Conservation (phyloP, 208 protist genomes). For the Trypanosomatidae sp. region DNA sequence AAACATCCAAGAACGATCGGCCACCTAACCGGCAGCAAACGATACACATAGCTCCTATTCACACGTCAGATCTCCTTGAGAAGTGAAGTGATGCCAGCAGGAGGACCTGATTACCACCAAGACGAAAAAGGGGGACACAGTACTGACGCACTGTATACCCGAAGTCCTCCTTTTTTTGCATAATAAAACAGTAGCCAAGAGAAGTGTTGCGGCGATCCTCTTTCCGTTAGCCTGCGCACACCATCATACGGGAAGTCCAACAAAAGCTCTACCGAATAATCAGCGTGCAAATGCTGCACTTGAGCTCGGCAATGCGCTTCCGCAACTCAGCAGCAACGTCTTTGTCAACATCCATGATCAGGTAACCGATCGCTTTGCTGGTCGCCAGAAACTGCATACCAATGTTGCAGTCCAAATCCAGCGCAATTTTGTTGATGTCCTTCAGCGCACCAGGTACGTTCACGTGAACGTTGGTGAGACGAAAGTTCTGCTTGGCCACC, state of each 20-base stretch:
- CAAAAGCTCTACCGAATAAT: conserved; percentile 36
- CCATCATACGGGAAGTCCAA: no score
- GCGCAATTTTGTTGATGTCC: conserved; percentile 86
- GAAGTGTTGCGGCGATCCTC: not conserved
- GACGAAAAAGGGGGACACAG: not conserved
- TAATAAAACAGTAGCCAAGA: not conserved
- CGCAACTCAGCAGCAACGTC: conserved; percentile 51
- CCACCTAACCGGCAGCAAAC: not conserved
- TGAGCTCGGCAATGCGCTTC: conserved; percentile 42
- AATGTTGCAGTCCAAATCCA: conserved; percentile 86
- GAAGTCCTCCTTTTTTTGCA: not conserved
- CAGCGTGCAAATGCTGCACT: conserved; percentile 54
- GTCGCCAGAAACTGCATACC: conserved; percentile 79
- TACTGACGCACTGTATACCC: not conserved
- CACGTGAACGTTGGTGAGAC: conserved; percentile 91
- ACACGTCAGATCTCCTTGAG: not conserved
- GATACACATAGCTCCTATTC: not conserved
- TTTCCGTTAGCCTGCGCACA: no score
- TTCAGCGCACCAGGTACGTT: conserved; percentile 93
- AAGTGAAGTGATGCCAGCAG: not conserved
- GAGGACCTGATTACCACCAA: not conserved
- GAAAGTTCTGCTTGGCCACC: conserved; percentile 32
- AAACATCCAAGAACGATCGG: not conserved
- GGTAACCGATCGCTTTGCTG: conserved; percentile 72
- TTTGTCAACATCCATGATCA: conserved; percentile 73